Conservation (phyloP, 2,329 filamentous ascomycete genomes). For the Fusarium nanum region DNA sequence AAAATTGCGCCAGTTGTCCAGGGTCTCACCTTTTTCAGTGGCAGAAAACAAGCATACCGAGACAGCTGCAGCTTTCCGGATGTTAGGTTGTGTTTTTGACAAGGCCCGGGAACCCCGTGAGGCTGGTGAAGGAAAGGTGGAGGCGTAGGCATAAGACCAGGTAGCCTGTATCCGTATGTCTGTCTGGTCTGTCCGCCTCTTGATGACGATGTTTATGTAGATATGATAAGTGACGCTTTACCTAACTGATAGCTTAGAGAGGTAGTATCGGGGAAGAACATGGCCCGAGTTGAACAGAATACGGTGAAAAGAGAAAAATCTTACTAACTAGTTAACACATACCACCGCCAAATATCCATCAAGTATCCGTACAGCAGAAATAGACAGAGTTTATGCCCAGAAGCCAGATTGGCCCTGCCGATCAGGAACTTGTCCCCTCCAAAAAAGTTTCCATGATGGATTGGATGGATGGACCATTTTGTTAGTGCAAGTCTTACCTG, state of each 20-base stretch:
- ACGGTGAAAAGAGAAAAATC: conserved; percentile 9
- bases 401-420: conserved; percentile 7
- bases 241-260: neutral
- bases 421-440: conserved; percentile 8
- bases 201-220: conserved; percentile 27
- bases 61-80: conserved; percentile 25
- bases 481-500: conserved; percentile 17
- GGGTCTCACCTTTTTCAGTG: conserved; percentile 2
- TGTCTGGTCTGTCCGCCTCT: neutral
- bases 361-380: neutral
- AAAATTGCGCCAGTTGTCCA: neutral
- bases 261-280: conserved; percentile 8
- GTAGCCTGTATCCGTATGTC: neutral
- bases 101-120: conserved; percentile 42
- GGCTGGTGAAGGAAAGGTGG: conserved; percentile 31
- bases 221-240: conserved; percentile 18
- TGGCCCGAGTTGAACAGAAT: conserved; percentile 9
- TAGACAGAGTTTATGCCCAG: neutral
- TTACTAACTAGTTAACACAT: neutral
- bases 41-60: conserved; percentile 2
- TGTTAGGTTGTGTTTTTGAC: conserved; percentile 6
- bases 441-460: conserved; percentile 8
- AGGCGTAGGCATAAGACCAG: conserved; percentile 8
- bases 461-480: neutral
- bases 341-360: neutral